Evolutionary conservation across 768 basidiomycete genomes (phyloP), one percentile per base, ranked within the genome.

Genomic region (Pleurotus tuoliensis): DNA sequence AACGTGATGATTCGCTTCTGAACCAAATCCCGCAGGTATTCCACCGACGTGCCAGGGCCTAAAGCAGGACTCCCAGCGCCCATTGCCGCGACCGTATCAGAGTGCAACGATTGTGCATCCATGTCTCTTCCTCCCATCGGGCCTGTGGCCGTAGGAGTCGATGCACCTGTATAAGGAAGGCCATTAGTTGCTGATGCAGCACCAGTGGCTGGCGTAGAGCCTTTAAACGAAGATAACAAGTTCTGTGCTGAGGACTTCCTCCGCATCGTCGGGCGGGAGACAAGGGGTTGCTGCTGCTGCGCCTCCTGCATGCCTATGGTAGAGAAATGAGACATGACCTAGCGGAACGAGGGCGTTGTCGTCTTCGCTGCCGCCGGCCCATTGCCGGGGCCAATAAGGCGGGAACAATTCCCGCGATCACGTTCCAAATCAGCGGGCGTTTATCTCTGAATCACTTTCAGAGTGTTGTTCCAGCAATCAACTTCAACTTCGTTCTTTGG

Each of bases 161-260:
- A 62, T 0, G 71, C 70, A 55, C 72, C 69, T 13, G 71, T 64
- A 16, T 70, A 74, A n/a, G 73, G 63, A n/a, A 74, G 69, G 11
- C 73, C 68, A 20, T 71, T 72, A 15, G 71, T 59, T 13, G 73
- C 64, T 12, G 72, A 69, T 45, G 75, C 62, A 43, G 65, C 72
- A 38, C 67, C 63, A 20, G 65, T 58, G 47, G 66, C 59, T 41
- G 71, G 62, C 48, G 69, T 67, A 43, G 51, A 69, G 41, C 71
- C 62, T 70, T 85, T 92, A 81, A 91, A 91, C 43, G 86, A 85
- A 6, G 84, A 82, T 34, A 94, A 79, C 47, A 93, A 77, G 70
- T 92, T 90, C 73, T 88, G 90, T 9, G 87, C 90, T 9, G 90
- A 91, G 16, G 89, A 90, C 74, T 93, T 94, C 61, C 91, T 83